Evolutionary conservation across 2,329 filamentous ascomycete species (phyloP), one percentile per base, ranked within the genome.

Genomic region (Microdochium nivale): DNA sequence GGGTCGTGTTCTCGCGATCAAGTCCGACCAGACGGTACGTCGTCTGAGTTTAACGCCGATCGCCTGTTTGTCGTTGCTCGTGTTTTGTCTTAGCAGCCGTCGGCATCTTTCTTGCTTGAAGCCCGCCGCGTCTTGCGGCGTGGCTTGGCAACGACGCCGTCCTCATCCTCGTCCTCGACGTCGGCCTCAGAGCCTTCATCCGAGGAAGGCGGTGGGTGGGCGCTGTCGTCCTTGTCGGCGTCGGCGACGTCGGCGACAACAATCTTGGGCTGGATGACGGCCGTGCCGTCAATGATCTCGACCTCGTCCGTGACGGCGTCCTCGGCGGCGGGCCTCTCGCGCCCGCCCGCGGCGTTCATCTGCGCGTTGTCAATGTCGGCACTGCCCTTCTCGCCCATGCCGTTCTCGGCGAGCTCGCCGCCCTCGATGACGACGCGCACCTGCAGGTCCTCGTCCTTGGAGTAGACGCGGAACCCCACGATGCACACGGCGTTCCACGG

Each of bases 351-450:
- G 0, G 77, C 78, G 50, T 81, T 81, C 52, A 71, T 70, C 61
- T 80, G 77, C 5, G 76, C 79, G 50, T 81, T 77, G 57, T 81
- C 78, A 14, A 81, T 69, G 51, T 81, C 78, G 2, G 71, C 72
- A 7, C 73, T 71, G 10, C 78, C 78, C 63, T 79, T 78, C 57
- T 75, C 73, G 44, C 78, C 78, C 76, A 81, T 81, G 52, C 78
- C 78, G 37, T 70, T 74, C 60, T 81, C 77, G 25, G 72, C 65
- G 3, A 80, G 68, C 57, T 74, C 70, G 24, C 76, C 77, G 37
- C 77, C 77, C 59, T 81, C 78, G 65, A 81, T 73, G 21, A 81
- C 76, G 13, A 79, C 74, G 35, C 72, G 70, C n/a, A 81, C 64
- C 62, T 79, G 73, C 2, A 82, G 67, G 30, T 70, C 65, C 46